Evolutionary conservation across 2,329 filamentous ascomycete species (phyloP).

Genomic region (Ilyonectria mors-panacis): DNA sequence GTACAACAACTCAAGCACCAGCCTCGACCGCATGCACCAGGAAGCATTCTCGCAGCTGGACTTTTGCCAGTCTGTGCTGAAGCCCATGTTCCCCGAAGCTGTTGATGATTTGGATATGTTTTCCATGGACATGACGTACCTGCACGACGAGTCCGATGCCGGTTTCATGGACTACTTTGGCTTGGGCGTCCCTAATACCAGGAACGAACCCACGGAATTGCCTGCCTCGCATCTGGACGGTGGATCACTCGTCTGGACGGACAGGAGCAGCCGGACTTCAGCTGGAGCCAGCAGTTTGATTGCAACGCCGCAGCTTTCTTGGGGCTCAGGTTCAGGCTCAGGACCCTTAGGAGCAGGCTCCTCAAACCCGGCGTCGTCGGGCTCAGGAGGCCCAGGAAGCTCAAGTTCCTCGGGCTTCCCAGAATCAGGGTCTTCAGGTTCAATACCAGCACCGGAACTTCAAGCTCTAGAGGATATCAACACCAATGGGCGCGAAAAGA

Average conservation of each 20-base stretch:
- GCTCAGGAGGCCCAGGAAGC: background rate
- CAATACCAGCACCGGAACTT: background rate
- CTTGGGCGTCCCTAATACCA: background rate
- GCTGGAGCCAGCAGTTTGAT: background rate
- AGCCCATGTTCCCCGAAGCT: slow-evolving; percentile 17
- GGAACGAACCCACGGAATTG: background rate
- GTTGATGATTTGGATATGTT: slow-evolving; percentile 19
- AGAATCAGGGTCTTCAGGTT: background rate
- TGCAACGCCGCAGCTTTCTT: slow-evolving; percentile 10
- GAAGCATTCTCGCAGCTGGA: slow-evolving; percentile 16
- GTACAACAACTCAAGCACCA: slow-evolving; percentile 29
- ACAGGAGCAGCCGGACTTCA: background rate
- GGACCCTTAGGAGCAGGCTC: background rate
- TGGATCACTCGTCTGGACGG: slow-evolving; percentile 2
- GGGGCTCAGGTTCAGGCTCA: slow-evolving; percentile 14
- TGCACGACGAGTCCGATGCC: slow-evolving; percentile 22
- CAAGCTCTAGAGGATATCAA: background rate
- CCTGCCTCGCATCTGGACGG: slow-evolving; percentile 1
- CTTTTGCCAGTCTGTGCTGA: slow-evolving; percentile 9
- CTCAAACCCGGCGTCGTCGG: background rate
- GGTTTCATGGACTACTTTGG: slow-evolving; percentile 24
- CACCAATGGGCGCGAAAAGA: background rate
- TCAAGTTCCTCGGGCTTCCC: background rate
- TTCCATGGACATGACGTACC: slow-evolving; percentile 16
- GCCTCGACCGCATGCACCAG: slow-evolving; percentile 15